These are phyloP conservation scores for Rhizophlyctis rosea DNA, from an alignment of 192 early-diverging fungal genomes.

Conservation along the genomic window DNA sequence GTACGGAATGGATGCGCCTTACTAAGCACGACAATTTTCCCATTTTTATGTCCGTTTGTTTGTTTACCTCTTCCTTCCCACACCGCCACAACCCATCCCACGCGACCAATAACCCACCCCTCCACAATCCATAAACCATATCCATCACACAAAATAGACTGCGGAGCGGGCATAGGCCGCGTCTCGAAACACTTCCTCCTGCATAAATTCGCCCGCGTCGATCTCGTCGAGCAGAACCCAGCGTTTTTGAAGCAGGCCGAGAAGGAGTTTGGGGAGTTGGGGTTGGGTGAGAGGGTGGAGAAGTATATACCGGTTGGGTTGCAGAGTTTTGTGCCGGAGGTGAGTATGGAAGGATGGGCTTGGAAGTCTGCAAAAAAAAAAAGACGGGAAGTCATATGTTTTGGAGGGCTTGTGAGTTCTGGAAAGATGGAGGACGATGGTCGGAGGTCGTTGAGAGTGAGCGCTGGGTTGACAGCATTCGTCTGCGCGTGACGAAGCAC, in stretches of 20 bases:
- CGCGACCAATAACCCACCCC: neutral
- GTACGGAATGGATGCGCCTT: too few relatives aligned
- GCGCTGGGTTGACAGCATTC: too few relatives aligned
- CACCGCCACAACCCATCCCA: neutral
- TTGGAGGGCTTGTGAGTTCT: neutral
- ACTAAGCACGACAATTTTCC: neutral
- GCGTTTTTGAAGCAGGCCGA: constrained; percentile 76
- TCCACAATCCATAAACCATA: neutral
- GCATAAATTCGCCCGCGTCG: constrained; percentile 76
- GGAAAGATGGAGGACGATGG: too few relatives aligned
- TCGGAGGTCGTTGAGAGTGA: too few relatives aligned
- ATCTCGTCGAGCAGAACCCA: constrained; percentile 84
- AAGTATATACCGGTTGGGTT: constrained; percentile 73
- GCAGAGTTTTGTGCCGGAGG: constrained; percentile 73
- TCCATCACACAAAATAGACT: constrained; percentile 59
- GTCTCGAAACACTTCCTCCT: constrained; percentile 84
- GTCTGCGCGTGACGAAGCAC: too few relatives aligned
- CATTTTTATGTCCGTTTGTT: neutral
- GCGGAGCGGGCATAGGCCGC: constrained; percentile 94
- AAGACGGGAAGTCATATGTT: too few relatives aligned
- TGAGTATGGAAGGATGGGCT: too few relatives aligned
- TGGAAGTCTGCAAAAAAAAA: too few relatives aligned
- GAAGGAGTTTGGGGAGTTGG: constrained; percentile 54
- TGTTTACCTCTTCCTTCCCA: neutral
- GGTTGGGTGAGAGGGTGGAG: constrained; percentile 62